Evolutionary conservation across 1,284 basidiomycete genomes (phyloP), one percentile per base, ranked within the genome.

Genomic region (Neotropicomus parvogracilis): DNA sequence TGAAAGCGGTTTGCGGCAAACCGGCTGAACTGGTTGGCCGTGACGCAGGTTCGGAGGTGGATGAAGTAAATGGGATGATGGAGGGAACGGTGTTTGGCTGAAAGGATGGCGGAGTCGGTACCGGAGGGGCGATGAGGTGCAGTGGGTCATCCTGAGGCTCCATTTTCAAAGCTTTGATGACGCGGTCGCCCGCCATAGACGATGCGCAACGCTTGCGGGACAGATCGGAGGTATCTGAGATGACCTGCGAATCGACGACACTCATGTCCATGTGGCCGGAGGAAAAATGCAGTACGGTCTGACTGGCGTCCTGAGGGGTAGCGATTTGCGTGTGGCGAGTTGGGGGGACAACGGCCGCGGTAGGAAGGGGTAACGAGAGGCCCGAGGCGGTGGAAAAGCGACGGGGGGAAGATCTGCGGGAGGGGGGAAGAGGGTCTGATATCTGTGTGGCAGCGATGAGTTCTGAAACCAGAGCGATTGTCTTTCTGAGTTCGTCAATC

Each of bases 181-280:
- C 75, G 17, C 84, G 76, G 47, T 80, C 77, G 48, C 76, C 80
- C 17, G 74, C 78, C 49, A 80, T 69, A 41, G 78, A 79, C n/a
- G 82, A 81, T 13, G 78, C 83, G 53, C 80, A 83, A 19, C 84
- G 80, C 63, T 87, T 87, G 39, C 85, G 79, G 43, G 74, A 71
- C 32, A 63, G 49, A 53, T 65, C 63, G 45, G 66, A 62, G 32
- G 55, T 49, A 41, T 65, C 63, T 44, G 49, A 42, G 21, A 48
- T 42, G 40, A 37, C 46, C 44, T 64, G 60, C 16, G 49, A n/a
- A 28, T 65, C 67, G 27, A 63, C 10, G 12, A 37, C 19, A 16
- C 19, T 44, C 40, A 54, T 12, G 36, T 69, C 65, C 17, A 39
- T 3, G 36, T 28, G 45, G 2, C 24, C 37, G 24, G 52, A 20